Evolutionary conservation across 768 basidiomycete species (phyloP), one percentile per base, ranked within the genome.

Genomic region (Gymnopilus dilepis): DNA sequence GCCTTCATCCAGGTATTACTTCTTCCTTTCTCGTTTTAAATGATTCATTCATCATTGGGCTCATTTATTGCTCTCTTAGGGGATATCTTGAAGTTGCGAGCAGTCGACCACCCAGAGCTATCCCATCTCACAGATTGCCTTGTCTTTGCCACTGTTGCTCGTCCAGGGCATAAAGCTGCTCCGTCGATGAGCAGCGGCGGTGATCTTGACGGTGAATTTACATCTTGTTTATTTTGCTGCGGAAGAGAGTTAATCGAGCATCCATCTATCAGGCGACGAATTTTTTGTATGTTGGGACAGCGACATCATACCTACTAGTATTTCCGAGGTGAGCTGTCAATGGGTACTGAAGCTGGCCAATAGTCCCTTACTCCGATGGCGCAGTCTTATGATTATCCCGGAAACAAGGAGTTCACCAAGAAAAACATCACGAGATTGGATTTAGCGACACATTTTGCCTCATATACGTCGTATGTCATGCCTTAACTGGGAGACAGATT

Each of bases 111-210:
- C 60, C 77, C 79, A 2, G 69, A 76, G 15, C 70, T 89, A 15
- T 67, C 78, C 5, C 87, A 89, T 67, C 78, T 90, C 0, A 79
- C 86, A 0, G 88, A 90, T 58, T 90, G 88, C 60, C 74, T 90
- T 17, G 87, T 90, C 2, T 90, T 90, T 63, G 84, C 88, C 1
- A 80, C 82, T 0, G 82, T 84, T 6, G 84, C 83, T 1, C 73
- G 76, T 33, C 82, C 83, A 17, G 87, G 86, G 5, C 83, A 82
- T 34, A 82, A 85, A 51, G 78, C 88, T 13, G 87, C 88, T 8
- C 87, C 88, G 6, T 82, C 87, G 0, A 89, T 90, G 87, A 87
- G 84, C 43, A 88, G 87, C 50, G 88, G 88, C 8, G 87, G 87
- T 17, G 86, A 88, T 67, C 75, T 88, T 17, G 87, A 87, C 70